These are phyloP conservation scores for Geotrichum klebahnii DNA, from an alignment of 1,139 yeast species.

Conservation along the genomic window DNA sequence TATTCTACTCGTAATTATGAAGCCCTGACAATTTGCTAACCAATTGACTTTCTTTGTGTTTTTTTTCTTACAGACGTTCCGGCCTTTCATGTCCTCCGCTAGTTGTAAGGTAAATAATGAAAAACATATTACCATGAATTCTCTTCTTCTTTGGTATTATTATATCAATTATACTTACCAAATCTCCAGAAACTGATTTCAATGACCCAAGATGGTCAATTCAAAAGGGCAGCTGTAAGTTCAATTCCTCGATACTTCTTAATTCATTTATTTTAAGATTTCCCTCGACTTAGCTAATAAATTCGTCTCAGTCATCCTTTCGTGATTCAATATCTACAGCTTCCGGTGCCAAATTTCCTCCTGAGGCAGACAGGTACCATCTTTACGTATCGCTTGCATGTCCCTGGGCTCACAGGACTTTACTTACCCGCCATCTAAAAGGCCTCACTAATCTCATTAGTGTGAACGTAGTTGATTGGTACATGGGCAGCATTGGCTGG, in stretches of 20 bases:
- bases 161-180: too few relatives aligned
- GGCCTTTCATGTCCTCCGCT: too few relatives aligned
- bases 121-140: too few relatives aligned
- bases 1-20: too few relatives aligned
- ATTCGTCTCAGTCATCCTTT: conserved; percentile 34
- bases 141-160: too few relatives aligned
- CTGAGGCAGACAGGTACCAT: conserved; percentile 80
- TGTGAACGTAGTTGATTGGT: conserved; percentile 83
- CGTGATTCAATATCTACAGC: conserved; percentile 58
- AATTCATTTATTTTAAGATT: background rate
- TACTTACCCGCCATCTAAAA: conserved; percentile 68
- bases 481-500: conserved; percentile 81
- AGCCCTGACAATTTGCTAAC: too few relatives aligned
- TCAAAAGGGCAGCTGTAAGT: background rate
- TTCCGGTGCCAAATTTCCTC: conserved; percentile 58
- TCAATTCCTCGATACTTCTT: background rate
- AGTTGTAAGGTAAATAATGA: too few relatives aligned
- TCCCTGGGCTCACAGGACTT: conserved; percentile 92
- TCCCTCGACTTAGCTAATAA: background rate
- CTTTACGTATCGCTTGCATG: conserved; percentile 84
- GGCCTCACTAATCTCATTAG: conserved; percentile 55
- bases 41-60: too few relatives aligned
- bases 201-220: conserved; percentile 6
- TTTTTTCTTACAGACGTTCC: too few relatives aligned
- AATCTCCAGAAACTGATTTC: too few relatives aligned